Evolutionary conservation across 495 filamentous ascomycete species (phyloP), one percentile per base, ranked within the genome.

Genomic region (Amorphotheca resinae): DNA sequence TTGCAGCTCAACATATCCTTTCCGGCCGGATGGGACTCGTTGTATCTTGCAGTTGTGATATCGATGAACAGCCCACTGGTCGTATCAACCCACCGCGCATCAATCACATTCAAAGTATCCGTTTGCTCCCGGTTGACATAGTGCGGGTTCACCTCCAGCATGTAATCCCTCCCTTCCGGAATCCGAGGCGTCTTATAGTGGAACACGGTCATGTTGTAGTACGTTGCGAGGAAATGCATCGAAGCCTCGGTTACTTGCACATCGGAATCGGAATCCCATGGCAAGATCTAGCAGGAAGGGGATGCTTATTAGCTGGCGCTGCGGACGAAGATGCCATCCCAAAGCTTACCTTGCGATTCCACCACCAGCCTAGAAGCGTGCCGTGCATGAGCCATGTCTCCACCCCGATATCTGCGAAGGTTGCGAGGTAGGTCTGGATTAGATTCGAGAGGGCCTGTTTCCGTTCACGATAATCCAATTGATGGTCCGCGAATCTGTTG

Each of bases 351-450:
- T 76, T 74, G 18, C 77, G 80, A 56, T 86, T 88, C 86, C 86
- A 93, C 83, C 84, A 91, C 86, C 86, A 93, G 4, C 86, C 86
- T 36, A 93, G 63, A 37, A 93, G 64, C 21, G 85, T 87, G 20
- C 86, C 86, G 60, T 93, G 86, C 42, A 84, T 83, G 49, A 93
- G 73, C 86, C 86, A 93, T 14, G 84, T 87, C 55, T 87, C 81
- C 37, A 85, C 59, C 0, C 71, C 69, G 33, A 84, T 68, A 35
- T 74, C 64, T 18, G 64, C 55, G 45, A 82, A 77, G 41, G 74
- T 80, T 15, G 74, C 64, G 14, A 89, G 65, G 63, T 87, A 91
- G 21, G 83, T 73, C 37, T 78, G 76, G 45, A 87, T 70, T 49
- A 91, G 73, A 52, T 81, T 45, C 51, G 55, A 37, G 49, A 66